These are phyloP conservation scores for Sarocladiaceae sp. DNA, from an alignment of 2,329 filamentous ascomycete genomes.

Conservation along the genomic window DNA sequence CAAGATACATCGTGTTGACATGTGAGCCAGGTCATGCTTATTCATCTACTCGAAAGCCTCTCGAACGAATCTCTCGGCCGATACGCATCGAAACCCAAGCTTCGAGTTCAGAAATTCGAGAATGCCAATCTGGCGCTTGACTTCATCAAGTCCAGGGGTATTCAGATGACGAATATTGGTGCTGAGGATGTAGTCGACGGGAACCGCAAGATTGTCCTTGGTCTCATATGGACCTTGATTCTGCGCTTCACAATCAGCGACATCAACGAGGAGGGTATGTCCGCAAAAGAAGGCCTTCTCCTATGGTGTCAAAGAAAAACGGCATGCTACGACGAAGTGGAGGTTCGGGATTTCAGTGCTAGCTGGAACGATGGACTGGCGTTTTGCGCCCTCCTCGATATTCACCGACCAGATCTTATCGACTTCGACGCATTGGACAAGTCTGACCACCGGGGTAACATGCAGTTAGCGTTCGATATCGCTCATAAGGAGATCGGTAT, in stretches of 20 bases:
- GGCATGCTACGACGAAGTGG: slow-evolving; percentile 94
- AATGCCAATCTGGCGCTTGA: slow-evolving; percentile 95
- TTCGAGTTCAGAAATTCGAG: slow-evolving; percentile 94
- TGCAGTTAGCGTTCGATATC: slow-evolving; percentile 96
- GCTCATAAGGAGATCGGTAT: slow-evolving; percentile 96
- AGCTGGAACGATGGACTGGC: slow-evolving; percentile 98
- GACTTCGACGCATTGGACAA: slow-evolving; percentile 96
- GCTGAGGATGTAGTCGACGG: slow-evolving; percentile 98
- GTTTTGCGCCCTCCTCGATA: slow-evolving; percentile 93
- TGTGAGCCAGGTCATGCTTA: slow-evolving; percentile 68
- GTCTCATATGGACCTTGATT: slow-evolving; percentile 97
- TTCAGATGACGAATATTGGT: slow-evolving; percentile 97
- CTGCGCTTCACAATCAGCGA: slow-evolving; percentile 96
- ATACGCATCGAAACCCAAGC: slow-evolving; percentile 92
- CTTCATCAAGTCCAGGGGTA: slow-evolving; percentile 84
- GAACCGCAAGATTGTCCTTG: slow-evolving; percentile 94
- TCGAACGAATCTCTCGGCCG: slow-evolving; percentile 90
- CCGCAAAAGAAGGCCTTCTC: slow-evolving; percentile 89
- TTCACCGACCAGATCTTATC: slow-evolving; percentile 93
- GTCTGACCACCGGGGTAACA: slow-evolving; percentile 88
- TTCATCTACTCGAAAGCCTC: slow-evolving; percentile 94
- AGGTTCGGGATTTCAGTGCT: slow-evolving; percentile 87
- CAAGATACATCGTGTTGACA: background rate
- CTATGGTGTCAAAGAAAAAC: slow-evolving; percentile 99
- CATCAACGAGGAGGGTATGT: slow-evolving; percentile 97